Percentiles rank a stretch among this genome's conserved stretches.
Evolutionary conservation across 148 eudicot genomes (phyloP).

Genomic region (Selenicereus undatus): DNA sequence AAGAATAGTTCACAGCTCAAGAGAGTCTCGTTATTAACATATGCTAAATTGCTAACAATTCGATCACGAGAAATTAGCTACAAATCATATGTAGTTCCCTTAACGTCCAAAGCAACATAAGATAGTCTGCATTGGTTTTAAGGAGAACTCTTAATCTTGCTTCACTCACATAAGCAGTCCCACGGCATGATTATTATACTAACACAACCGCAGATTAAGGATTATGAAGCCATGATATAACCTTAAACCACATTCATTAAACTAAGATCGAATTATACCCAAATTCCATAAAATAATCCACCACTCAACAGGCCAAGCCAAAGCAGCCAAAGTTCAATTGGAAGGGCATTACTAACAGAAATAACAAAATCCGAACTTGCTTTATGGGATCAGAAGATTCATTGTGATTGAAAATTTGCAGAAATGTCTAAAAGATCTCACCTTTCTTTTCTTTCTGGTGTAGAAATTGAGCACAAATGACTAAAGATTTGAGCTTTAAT

Average conservation of each 20-base stretch:
- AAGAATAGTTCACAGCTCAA: no score
- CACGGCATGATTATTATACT: constrained; percentile 5
- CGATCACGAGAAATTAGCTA: no score
- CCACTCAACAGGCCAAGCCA: no score
- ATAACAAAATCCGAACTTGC: no score
- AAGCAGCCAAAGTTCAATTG: no score
- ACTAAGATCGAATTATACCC: no score
- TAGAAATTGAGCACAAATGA: background rate
- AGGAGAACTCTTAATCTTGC: constrained; percentile 26
- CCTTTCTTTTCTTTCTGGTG: background rate
- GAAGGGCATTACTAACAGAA: no score
- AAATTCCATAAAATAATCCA: no score
- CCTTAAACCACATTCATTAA: background rate
- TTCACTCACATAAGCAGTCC: constrained; percentile 13
- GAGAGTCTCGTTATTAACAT: no score
- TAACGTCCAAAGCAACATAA: constrained; percentile 25
- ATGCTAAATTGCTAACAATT: no score
- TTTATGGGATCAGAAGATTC: no score
- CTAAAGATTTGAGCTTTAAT: background rate
- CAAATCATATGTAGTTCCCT: constrained; percentile 20
- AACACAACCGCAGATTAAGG: background rate
- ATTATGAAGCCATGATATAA: constrained; percentile 9
- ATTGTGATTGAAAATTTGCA: background rate
- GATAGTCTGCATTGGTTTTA: constrained; percentile 11
- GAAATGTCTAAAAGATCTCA: background rate